Evolutionary conservation across 2,329 filamentous ascomycete genomes (phyloP).

Genomic region (Botrytis elliptica): DNA sequence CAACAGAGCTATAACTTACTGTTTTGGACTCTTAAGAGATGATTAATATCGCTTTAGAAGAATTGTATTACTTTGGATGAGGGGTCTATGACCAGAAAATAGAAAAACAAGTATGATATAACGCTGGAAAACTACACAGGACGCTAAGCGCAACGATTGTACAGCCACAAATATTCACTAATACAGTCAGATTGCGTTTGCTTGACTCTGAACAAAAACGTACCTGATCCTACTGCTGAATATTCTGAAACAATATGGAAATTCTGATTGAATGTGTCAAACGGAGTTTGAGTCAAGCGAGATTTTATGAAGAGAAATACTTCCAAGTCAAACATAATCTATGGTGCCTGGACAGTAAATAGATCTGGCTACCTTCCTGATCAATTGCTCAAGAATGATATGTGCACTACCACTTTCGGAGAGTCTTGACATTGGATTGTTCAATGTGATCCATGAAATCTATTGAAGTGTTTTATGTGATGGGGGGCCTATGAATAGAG

Average conservation of each 20-base stretch:
- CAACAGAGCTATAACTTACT: background rate
- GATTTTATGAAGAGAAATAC: background rate
- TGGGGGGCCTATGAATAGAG: background rate
- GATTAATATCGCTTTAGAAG: background rate
- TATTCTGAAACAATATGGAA: background rate
- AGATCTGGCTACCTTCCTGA: background rate
- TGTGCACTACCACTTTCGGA: background rate
- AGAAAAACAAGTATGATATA: background rate
- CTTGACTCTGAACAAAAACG: background rate
- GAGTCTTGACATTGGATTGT: background rate
- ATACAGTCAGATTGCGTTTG: background rate
- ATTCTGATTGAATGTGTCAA: background rate
- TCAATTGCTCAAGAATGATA: background rate
- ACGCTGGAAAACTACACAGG: background rate
- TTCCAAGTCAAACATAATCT: background rate
- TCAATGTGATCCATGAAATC: background rate
- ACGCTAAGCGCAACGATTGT: background rate
- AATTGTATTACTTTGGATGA: background rate
- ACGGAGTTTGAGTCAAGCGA: background rate
- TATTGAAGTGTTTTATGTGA: background rate
- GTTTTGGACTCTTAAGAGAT: background rate
- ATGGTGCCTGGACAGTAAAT: background rate
- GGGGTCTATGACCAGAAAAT: background rate
- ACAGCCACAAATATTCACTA: background rate
- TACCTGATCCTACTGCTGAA: background rate